Percentiles rank a stretch among this genome's conserved stretches.
phyloP scores from a whole-genome alignment of 495 filamentous ascomycete genomes.

The Neurospora africana region DNA sequence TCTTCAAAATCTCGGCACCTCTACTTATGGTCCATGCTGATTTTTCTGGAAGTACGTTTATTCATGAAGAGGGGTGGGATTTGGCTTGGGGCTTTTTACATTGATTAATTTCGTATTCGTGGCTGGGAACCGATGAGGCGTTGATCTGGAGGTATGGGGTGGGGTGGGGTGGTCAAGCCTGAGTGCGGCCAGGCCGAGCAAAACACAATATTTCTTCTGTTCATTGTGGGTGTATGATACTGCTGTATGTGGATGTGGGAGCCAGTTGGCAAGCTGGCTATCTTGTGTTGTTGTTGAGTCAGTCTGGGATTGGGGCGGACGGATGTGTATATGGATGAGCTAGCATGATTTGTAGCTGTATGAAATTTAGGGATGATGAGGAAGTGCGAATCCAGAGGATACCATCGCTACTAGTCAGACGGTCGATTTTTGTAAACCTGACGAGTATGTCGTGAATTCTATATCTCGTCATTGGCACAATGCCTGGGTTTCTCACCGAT shows the following conservation, averaged over 20 bases:
- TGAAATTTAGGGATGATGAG: not conserved
- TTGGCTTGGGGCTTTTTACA: not conserved
- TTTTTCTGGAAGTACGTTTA: slow-evolving; percentile 23
- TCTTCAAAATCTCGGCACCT: not conserved
- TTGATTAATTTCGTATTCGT: not conserved
- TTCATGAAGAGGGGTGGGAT: not conserved
- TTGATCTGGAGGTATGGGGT: not conserved
- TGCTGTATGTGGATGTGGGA: not conserved
- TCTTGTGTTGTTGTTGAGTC: not conserved
- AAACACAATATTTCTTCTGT: not conserved
- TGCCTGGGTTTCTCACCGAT: not conserved
- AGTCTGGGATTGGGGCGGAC: not conserved
- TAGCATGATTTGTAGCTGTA: not conserved
- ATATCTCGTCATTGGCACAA: not conserved
- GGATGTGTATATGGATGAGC: not conserved
- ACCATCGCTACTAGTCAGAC: not conserved
- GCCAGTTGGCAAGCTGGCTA: not conserved
- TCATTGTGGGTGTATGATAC: not conserved
- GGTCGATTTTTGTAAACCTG: too few relatives aligned
- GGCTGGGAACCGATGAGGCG: not conserved
- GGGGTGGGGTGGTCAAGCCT: not conserved
- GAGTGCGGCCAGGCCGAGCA: not conserved
- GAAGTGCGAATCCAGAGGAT: not conserved
- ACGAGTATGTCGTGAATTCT: not conserved
- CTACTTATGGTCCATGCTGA: not conserved